phyloP scores from a whole-genome alignment of 345 rosid genomes.

The Arabidopsis suecica region DNA sequence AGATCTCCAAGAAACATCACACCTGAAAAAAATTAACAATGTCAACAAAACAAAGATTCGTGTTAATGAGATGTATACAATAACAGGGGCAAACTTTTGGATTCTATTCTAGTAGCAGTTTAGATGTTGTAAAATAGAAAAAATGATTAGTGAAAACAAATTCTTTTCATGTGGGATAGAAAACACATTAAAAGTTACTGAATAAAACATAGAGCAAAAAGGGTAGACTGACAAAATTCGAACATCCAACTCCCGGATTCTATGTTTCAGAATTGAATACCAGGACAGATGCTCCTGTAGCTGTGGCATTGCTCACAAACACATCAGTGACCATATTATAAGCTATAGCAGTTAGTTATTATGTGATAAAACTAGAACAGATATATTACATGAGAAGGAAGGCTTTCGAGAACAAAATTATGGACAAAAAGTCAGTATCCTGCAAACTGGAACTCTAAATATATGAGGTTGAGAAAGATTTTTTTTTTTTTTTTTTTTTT shows the following conservation, averaged over 20 bases:
- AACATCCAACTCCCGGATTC: conserved; percentile 23
- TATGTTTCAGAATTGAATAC: conserved; percentile 30
- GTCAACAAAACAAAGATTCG: conserved; percentile 58
- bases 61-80: conserved; percentile 45
- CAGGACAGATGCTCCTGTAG: conserved; percentile 36
- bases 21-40: conserved; percentile 72
- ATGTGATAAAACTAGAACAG: conserved; percentile 25
- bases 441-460: background rate
- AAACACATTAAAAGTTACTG: conserved; percentile 18
- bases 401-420: background rate
- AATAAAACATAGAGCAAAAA: conserved; percentile 11
- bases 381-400: background rate
- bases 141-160: conserved; percentile 25
- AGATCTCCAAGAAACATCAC: conserved; percentile 93
- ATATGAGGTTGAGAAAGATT: too few species aligned
- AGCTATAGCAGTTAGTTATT: conserved; percentile 24
- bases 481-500: too few species aligned
- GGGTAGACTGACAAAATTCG: background rate
- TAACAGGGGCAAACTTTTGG: conserved; percentile 18
- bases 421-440: conserved; percentile 12
- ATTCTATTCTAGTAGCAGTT: conserved; percentile 12
- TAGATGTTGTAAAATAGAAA: conserved; percentile 16
- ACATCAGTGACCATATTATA: conserved; percentile 13
- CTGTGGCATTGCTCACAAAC: conserved; percentile 41
- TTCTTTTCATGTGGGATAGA: conserved; percentile 10